These are phyloP conservation scores for Diaporthe vexans DNA, from an alignment of 2,329 filamentous ascomycete species.

Conservation along the genomic window DNA sequence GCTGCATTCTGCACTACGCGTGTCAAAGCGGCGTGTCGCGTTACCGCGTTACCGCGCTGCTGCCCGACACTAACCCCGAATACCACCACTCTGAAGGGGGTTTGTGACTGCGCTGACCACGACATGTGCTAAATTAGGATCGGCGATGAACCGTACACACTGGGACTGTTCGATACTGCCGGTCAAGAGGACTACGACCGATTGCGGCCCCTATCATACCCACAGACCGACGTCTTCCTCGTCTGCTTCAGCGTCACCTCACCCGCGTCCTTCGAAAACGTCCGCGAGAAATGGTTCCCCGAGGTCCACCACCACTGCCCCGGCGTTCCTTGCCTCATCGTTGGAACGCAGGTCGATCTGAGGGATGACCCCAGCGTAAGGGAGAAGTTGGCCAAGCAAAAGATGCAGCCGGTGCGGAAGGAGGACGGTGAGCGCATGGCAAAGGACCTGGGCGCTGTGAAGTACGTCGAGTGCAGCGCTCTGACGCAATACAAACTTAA, in stretches of 20 bases:
- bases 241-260: slow-evolving; percentile 99
- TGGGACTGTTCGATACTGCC: slow-evolving; percentile 97
- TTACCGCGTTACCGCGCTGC: slow-evolving; percentile 13
- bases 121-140: slow-evolving; percentile 74
- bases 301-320: slow-evolving; percentile 99
- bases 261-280: slow-evolving; percentile 98
- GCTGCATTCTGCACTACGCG: slow-evolving; percentile 37
- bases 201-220: slow-evolving; percentile 95
- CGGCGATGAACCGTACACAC: slow-evolving; percentile 97
- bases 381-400: slow-evolving; percentile 94
- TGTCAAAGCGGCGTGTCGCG: slow-evolving; percentile 38
- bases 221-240: slow-evolving; percentile 98
- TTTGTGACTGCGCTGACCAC: slow-evolving; percentile 31
- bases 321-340: slow-evolving; percentile 96
- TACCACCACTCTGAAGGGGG: background rate
- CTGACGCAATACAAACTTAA: slow-evolving; percentile 98
- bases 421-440: slow-evolving; percentile 97
- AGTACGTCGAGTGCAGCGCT: slow-evolving; percentile 99
- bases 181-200: slow-evolving; percentile 99
- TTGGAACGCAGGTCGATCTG: slow-evolving; percentile 97
- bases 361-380: slow-evolving; percentile 88
- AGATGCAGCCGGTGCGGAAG: slow-evolving; percentile 92
- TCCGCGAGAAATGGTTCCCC: slow-evolving; percentile 98
- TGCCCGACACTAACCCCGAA: slow-evolving; percentile 11
- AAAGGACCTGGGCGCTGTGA: slow-evolving; percentile 96